Evolutionary conservation across 169 alveolate genomes (phyloP).

Genomic region (Miamiensis avidus): DNA sequence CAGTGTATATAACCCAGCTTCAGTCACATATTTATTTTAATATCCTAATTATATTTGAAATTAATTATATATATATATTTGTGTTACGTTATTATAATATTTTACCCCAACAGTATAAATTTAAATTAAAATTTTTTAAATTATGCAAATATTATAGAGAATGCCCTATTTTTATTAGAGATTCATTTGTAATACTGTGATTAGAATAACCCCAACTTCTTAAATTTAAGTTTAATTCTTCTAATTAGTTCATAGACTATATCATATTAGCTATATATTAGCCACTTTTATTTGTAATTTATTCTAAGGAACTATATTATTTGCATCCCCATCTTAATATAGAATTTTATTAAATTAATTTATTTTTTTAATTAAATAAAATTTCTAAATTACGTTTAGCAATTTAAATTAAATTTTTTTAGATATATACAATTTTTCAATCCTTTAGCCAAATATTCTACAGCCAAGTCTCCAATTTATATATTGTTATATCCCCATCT

Average conservation of each 20-base stretch:
- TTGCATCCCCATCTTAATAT: constrained; percentile 25
- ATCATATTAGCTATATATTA: background rate
- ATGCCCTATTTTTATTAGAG: background rate
- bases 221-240: constrained; percentile 4
- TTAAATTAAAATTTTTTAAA: constrained; percentile 2
- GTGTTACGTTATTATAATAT: no score
- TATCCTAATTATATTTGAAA: background rate
- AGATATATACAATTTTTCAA: background rate
- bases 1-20: background rate
- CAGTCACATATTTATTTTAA: background rate
- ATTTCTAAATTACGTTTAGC: background rate
- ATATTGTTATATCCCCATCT: background rate
- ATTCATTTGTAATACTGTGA: background rate
- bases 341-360: no score
- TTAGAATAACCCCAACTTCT: constrained; percentile 28
- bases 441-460: background rate
- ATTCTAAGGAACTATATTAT: background rate
- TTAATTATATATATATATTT: no score
- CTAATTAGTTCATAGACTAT: background rate
- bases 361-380: no score
- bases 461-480: background rate
- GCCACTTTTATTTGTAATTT: background rate
- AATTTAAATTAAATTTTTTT: no score
- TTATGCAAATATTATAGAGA: background rate
- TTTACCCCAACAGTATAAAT: constrained; percentile 21